These are phyloP conservation scores for Carpinus fangiana DNA, from an alignment of 306 rosid genomes.

Conservation along the genomic window DNA sequence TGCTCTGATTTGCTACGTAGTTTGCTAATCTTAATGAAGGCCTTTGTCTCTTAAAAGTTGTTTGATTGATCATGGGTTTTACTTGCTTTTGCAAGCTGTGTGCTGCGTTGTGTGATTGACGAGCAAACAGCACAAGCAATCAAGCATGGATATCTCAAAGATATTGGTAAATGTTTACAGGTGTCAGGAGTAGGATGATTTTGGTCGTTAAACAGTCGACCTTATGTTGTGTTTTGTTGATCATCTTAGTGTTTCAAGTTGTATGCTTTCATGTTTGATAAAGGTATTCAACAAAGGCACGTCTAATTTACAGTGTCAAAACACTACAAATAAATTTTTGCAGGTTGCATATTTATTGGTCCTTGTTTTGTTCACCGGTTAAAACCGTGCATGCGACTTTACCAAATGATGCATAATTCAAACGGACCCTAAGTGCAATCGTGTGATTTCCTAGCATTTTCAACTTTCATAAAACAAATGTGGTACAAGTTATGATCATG, in stretches of 20 bases:
- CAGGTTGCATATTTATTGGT: too few species aligned
- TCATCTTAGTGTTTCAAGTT: neutral
- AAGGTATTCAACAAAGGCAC: neutral
- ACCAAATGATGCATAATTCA: too few species aligned
- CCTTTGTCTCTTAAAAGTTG: neutral
- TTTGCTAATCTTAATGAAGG: neutral
- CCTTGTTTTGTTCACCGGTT: too few species aligned
- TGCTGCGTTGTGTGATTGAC: neutral
- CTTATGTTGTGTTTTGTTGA: neutral
- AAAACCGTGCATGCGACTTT: too few species aligned
- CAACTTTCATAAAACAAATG: too few species aligned
- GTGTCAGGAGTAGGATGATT: neutral
- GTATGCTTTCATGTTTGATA: neutral
- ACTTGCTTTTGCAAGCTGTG: neutral
- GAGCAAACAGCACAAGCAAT: neutral
- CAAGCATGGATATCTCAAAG: neutral
- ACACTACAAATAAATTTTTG: neutral
- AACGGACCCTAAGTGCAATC: too few species aligned
- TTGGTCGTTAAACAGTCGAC: neutral
- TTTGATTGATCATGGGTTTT: neutral
- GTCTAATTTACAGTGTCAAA: neutral
- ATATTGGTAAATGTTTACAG: too few species aligned
- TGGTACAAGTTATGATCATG: too few species aligned
- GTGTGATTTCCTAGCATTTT: too few species aligned
- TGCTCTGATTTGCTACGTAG: constrained; percentile 4